A percentile compares a stretch with the other conserved stretches of the same genome.
These are phyloP conservation scores for Aristolochia contorta DNA, from an alignment of 164 flowering plant species.

Conservation along the genomic window DNA sequence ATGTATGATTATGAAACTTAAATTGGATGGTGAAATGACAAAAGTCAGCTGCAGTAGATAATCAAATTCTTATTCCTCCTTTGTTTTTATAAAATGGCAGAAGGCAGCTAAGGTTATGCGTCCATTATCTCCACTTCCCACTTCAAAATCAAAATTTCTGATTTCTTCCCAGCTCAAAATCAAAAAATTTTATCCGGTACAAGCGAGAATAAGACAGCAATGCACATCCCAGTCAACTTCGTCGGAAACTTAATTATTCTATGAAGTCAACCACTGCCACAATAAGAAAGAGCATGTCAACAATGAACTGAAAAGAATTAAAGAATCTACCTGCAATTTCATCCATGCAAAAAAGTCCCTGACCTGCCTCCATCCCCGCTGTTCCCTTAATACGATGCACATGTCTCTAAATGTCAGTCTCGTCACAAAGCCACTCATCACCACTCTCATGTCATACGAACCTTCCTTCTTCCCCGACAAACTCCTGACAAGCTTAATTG, in stretches of 20 bases:
- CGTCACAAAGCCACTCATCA: conserved; percentile 66
- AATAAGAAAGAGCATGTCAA: too few species aligned
- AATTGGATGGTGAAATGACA: not conserved
- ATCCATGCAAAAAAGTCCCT: conserved; percentile 87
- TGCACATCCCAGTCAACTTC: too few species aligned
- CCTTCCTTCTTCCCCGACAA: conserved; percentile 40
- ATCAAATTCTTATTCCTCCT: not conserved
- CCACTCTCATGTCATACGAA: conserved; percentile 61
- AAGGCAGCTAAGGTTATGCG: too few species aligned
- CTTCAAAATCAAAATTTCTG: too few species aligned
- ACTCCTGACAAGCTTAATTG: conserved; percentile 52
- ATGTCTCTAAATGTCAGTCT: conserved; percentile 75
- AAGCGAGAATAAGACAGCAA: too few species aligned
- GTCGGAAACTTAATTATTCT: too few species aligned
- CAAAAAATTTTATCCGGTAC: too few species aligned
- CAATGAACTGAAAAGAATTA: too few species aligned
- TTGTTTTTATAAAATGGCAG: not conserved
- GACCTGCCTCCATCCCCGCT: conserved; percentile 77
- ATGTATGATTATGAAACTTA: too few species aligned
- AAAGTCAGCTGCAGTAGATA: not conserved
- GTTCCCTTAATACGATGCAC: conserved; percentile 93
- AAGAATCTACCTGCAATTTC: conserved; percentile 74
- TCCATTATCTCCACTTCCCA: too few species aligned
- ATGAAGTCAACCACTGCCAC: too few species aligned
- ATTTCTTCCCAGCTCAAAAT: too few species aligned